Base-by-base conservation (phyloP, 768 basidiomycete genomes). In the Neoboletus magnificus region DNA sequence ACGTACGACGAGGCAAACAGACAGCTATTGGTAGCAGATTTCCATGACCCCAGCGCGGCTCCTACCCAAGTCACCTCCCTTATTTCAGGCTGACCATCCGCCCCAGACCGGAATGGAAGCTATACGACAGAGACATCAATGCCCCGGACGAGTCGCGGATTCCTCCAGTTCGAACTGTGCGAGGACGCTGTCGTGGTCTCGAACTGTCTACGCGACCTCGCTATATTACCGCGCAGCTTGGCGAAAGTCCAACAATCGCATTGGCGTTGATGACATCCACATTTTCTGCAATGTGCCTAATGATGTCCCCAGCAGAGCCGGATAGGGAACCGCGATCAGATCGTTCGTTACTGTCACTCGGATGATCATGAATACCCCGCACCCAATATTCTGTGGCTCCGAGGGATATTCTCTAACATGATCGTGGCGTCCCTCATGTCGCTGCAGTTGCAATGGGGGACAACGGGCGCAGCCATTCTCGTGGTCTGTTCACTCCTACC, bases 401-500 rank as follows among this genome's bases (percentile, higher is more conserved):
- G 48, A 1, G 64, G 63, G 1, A 44, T 67, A 2, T 30, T 68
- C n/a, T 50, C 30, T 13, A 62, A 73, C 35, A 66, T 73, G 52
- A 9, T 65, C 16, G 35, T 71, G 12, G 73, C 73, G n/a, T 70
- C 73, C 2, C 1, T 66, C 11, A 61, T 69, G 40, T 52, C 71
- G 9, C 35, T 75, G 22, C 54, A 52, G 11, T 27, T 75, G 20
- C 73, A 75, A 50, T 75, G 71, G 74, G 66, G 60, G 0, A 71
- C 73, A 7, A 64, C 66, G 2, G 40, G 54, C 0, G 66, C 72
- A 12, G 72, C 73, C 1, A 3, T 73, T 32, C 40, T 73, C 4
- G 59, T 61, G 10, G 61, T 62, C 12, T 67, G 62, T 69, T 56
- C 27, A 73, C 70, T 0, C 74, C 73, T 9, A 75, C 73, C 1